A percentile compares a stretch with the other conserved stretches of the same genome.
Conservation (phyloP, 305 asterid genomes). For the Petunia hybrid region DNA sequence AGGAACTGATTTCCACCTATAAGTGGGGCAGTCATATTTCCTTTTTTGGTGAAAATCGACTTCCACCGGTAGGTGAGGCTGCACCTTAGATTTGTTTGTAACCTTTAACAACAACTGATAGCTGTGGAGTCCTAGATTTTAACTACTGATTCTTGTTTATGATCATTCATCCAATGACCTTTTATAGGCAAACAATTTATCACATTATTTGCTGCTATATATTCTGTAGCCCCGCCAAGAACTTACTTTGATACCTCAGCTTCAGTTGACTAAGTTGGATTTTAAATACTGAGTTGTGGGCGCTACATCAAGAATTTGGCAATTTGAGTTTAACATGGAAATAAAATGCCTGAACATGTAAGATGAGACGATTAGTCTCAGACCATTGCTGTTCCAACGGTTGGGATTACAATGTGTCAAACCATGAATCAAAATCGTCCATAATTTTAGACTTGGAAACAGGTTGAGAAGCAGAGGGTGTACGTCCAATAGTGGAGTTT, state of each 20-base stretch:
- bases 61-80: too few species aligned
- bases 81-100: neutral
- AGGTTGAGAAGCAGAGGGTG: slow-evolving; percentile 38
- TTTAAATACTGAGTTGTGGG: neutral
- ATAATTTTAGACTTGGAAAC: slow-evolving; percentile 55
- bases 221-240: neutral
- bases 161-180: neutral
- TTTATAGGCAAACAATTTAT: neutral
- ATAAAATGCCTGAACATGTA: neutral
- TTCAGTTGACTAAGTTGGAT: neutral
- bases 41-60: too few species aligned
- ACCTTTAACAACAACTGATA: neutral
- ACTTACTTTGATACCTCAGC: neutral
- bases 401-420: slow-evolving; percentile 60
- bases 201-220: neutral
- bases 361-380: neutral
- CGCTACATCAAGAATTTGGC: neutral
- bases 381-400: neutral
- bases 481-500: slow-evolving; percentile 31
- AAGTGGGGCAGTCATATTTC: too few species aligned
- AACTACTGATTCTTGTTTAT: neutral
- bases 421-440: slow-evolving; percentile 91
- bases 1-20: too few species aligned
- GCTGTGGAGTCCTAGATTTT: neutral
- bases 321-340: neutral